Base-by-base conservation (phyloP, 2,329 filamentous ascomycete genomes). In the Pseudogymnoascus sp. region DNA sequence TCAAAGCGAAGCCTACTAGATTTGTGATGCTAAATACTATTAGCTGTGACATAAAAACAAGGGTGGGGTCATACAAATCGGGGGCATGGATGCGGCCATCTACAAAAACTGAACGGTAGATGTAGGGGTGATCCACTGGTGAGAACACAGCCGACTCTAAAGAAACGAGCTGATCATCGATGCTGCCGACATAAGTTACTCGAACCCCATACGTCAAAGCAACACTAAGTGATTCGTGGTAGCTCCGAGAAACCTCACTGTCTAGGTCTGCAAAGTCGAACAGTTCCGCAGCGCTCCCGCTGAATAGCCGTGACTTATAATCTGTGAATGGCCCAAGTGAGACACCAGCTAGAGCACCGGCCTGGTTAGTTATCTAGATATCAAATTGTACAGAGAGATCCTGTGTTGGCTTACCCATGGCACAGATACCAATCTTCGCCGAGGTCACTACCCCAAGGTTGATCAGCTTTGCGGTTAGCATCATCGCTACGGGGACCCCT, bases 131-230 rank as follows among this genome's bases (percentile, higher is more conserved):
- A 19, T 85, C 86, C 3, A 92, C 86, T 0, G 89, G 89, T 0
- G 91, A 89, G 74, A 95, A 96, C 0, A 94, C 85, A 14, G 93
- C 92, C 2, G 92, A 97, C 85, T 97, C 93, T 72, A 99, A 80
- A 3, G 92, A 93, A 12, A 99, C 92, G 2, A 99, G 80, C 74
- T 99, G 94, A 74, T 99, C 94, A 73, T 99, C 94, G 60, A 99
- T 95, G 74, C 92, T 97, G 61, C 93, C 93, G 64, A 96, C 82
- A 72, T 92, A 97, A 0, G 92, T 89, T 58, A 97, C 84, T 41
- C 91, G 85, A 12, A 90, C 90, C 11, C 92, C 92, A 69, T 91
- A 88, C 14, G 87, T 82, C 5, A 99, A 78, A 1, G 89, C 88
- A 8, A 84, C 83, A 69, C 89, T 86, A 2, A 97, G 77, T 0